These are phyloP conservation scores for Xylaria sp. DNA, from an alignment of 2,329 filamentous ascomycete species.

Conservation along the genomic window DNA sequence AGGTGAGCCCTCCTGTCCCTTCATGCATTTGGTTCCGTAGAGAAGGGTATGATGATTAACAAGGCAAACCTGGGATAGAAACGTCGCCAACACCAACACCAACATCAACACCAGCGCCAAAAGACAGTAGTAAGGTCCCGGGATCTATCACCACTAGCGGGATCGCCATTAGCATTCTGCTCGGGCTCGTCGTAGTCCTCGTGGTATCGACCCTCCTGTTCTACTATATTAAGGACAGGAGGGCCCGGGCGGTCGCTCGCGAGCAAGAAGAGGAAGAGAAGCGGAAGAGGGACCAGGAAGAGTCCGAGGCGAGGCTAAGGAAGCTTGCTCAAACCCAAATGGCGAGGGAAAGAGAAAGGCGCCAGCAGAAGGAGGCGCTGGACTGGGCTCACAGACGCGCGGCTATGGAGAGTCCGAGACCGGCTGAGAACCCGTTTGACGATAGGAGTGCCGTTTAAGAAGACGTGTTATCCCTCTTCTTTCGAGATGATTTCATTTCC, in stretches of 20 bases:
- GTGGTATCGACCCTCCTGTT: slow-evolving; percentile 58
- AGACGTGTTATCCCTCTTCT: too few species aligned
- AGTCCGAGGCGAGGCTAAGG: slow-evolving; percentile 4
- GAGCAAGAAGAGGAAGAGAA: slow-evolving; percentile 63
- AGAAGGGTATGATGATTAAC: background rate
- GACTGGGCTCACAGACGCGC: slow-evolving; percentile 13
- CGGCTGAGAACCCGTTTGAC: slow-evolving; percentile 20
- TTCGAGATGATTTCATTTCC: background rate
- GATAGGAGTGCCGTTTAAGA: background rate
- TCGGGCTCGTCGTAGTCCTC: slow-evolving; percentile 56
- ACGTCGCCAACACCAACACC: slow-evolving; percentile 19
- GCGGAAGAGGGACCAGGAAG: slow-evolving; percentile 50
- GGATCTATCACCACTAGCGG: slow-evolving; percentile 51
- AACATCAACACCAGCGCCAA: slow-evolving; percentile 28
- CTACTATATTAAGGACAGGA: slow-evolving; percentile 64
- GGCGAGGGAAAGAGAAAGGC: slow-evolving; percentile 8
- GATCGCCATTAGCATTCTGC: slow-evolving; percentile 61
- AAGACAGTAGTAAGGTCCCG: background rate
- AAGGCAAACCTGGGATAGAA: background rate
- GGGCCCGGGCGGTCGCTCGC: slow-evolving; percentile 56
- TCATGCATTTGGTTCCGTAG: background rate
- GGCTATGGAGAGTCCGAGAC: slow-evolving; percentile 5
- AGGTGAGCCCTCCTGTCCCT: slow-evolving; percentile 35
- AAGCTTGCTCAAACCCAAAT: slow-evolving; percentile 7
- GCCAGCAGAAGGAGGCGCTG: slow-evolving; percentile 19